A percentile compares a stretch with the other conserved stretches of the same genome.
These are phyloP conservation scores for Erodium texanum DNA, from an alignment of 441 rosid genomes.

Conservation along the genomic window DNA sequence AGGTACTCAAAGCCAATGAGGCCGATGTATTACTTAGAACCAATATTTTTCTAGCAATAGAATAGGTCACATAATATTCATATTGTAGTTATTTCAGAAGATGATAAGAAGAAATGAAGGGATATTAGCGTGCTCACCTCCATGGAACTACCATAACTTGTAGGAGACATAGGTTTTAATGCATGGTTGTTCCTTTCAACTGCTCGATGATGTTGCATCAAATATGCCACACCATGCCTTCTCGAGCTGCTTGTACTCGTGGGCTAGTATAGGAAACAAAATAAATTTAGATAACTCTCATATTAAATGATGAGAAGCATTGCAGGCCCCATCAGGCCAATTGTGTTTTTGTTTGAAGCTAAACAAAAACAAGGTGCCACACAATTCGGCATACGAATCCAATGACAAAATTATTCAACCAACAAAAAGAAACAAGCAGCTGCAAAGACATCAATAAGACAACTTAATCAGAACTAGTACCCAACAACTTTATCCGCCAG, in stretches of 20 bases:
- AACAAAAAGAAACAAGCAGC: not conserved
- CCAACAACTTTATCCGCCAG: not conserved
- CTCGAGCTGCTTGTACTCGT: conserved; percentile 73
- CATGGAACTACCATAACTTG: conserved; percentile 77
- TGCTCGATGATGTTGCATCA: conserved; percentile 65
- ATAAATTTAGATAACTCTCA: conserved; percentile 19
- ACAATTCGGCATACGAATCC: too few relatives aligned
- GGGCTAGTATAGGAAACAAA: conserved; percentile 50
- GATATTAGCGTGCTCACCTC: conserved; percentile 38
- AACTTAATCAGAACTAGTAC: not conserved
- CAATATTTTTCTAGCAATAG: too few relatives aligned
- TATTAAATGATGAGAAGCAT: not conserved
- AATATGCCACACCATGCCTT: conserved; percentile 69
- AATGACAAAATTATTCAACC: too few relatives aligned
- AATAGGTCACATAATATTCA: too few relatives aligned
- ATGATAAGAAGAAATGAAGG: not conserved
- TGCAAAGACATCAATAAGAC: not conserved
- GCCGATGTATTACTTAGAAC: too few relatives aligned
- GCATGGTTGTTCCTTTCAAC: conserved; percentile 52
- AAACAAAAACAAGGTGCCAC: too few relatives aligned
- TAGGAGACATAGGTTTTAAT: conserved; percentile 64
- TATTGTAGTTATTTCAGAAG: too few relatives aligned
- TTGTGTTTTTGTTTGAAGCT: too few relatives aligned
- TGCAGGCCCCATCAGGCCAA: too few relatives aligned
- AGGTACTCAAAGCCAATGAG: not conserved